Base-by-base conservation (phyloP, 106 monocot genomes). In the Dendrobium officinale region DNA sequence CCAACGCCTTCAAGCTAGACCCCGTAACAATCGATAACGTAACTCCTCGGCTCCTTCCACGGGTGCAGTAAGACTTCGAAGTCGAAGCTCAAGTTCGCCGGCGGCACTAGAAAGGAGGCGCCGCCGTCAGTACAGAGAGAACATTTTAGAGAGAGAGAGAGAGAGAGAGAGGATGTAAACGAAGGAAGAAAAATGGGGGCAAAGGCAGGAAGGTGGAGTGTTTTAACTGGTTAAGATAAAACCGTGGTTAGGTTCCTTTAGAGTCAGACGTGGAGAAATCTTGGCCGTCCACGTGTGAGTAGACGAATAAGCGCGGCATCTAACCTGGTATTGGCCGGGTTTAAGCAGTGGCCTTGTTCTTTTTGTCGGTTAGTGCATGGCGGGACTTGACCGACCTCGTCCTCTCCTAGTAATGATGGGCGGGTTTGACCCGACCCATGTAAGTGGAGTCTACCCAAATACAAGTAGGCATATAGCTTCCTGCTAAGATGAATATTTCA, bases 291-390 rank as follows among this genome's bases (percentile, higher is more conserved):
- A 78, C 78, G 78, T 78, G 55, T 31, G 2, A 7, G 1, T 6
- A 1, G 58, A 78, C 19, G 58, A 22, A 15, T 55, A 40, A 59
- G 40, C 27, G 8, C 55, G 77, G 51, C 24, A 41, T 78, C 37
- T 58, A 10, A 2, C 19, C 58, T 70, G 56, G 16, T 2, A 24
- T 77, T 76, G 10, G 76, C 49, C 4, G 26, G 16, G 26, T 9
- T 22, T 56, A 29, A 64, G 79, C 42, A 61, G 64, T 61, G 61
- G 66, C 40, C 79, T 45, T 67, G 42, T 24, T 10, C 41, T 43
- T 4, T 43, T 79, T 67, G 67, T 79, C 67, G 64, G 37, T 33
- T 59, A 79, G 61, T 24, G 79, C 55, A 73, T 73, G 73, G 73
- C 73, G 42, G 26, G 44, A 44, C 74, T 75, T 18, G 72, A 72